Percentiles rank a stretch among this genome's conserved stretches.
Evolutionary conservation across 768 basidiomycete genomes (phyloP).

Genomic region (Neoboletus subvelutipes): DNA sequence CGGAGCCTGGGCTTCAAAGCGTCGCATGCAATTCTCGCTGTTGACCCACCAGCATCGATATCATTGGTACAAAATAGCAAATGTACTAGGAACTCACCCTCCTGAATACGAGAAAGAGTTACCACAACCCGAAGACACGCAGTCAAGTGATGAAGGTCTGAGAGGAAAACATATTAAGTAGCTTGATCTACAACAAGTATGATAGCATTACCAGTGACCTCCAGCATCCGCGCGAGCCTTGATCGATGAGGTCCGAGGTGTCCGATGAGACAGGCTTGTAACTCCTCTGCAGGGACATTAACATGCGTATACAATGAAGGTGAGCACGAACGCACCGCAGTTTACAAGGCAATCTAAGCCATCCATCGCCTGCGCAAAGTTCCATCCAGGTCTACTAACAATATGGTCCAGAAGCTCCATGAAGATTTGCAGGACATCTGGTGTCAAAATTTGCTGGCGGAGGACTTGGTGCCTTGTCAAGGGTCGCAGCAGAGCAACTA

Average conservation of each 20-base stretch:
- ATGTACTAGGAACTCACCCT: conserved; percentile 1
- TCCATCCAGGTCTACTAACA: not conserved
- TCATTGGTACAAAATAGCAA: not conserved
- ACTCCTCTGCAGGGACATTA: not conserved
- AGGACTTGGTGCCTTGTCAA: no score
- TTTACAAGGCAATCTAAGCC: conserved; percentile 10
- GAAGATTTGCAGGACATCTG: not conserved
- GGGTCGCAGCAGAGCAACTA: no score
- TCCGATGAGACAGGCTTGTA: not conserved
- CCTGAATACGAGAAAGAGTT: not conserved
- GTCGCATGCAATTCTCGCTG: not conserved
- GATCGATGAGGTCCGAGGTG: not conserved
- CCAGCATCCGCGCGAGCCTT: not conserved
- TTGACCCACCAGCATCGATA: not conserved
- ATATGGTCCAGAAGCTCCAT: not conserved
- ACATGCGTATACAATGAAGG: not conserved
- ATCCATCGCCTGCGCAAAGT: conserved; percentile 14
- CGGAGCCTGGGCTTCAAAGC: conserved; percentile 6
- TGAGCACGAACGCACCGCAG: conserved; percentile 5
- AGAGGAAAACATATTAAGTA: not conserved
- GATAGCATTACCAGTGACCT: not conserved
- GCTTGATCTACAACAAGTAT: not conserved
- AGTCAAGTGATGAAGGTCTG: not conserved
- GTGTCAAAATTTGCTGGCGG: not conserved
- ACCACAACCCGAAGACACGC: not conserved